phyloP scores from a whole-genome alignment of 163 green algal species.

The Coccomyxa subellipsoidea region DNA sequence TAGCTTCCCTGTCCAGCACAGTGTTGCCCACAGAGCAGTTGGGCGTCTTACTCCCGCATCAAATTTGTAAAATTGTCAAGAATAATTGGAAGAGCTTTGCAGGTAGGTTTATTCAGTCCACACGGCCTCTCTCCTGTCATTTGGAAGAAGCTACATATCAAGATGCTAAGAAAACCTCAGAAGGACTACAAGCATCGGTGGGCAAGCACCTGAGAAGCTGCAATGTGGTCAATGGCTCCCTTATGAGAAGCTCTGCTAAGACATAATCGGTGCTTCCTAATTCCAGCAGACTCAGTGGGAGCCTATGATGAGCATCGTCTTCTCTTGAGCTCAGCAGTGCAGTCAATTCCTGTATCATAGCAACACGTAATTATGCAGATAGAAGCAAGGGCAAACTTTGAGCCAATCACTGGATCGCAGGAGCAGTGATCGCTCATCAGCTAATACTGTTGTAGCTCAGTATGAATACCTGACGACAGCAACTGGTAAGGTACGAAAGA shows the following conservation, averaged over 20 bases:
- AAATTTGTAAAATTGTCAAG: too few relatives aligned
- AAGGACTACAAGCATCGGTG: too few relatives aligned
- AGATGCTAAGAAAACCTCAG: not conserved
- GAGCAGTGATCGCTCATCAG: too few relatives aligned
- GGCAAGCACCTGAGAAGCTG: not conserved
- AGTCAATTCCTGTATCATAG: constrained; percentile 23
- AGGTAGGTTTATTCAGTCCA: not conserved
- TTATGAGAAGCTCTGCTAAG: constrained; percentile 36
- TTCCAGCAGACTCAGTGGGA: constrained; percentile 42
- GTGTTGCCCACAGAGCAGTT: too few relatives aligned
- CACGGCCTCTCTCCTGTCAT: not conserved
- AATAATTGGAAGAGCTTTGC: not conserved
- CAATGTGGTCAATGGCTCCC: constrained; percentile 14
- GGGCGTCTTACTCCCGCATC: too few relatives aligned
- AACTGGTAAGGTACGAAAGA: not conserved
- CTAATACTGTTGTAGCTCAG: too few relatives aligned
- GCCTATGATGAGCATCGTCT: constrained; percentile 39
- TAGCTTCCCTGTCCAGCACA: constrained; percentile 41
- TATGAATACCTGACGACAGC: not conserved
- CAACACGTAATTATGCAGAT: too few relatives aligned
- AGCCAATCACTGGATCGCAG: too few relatives aligned
- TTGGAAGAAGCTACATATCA: not conserved
- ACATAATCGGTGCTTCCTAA: constrained; percentile 32
- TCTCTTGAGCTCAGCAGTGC: constrained; percentile 31
- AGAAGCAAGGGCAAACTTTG: too few relatives aligned